Evolutionary conservation across 345 rosid genomes (phyloP), one percentile per base, ranked within the genome.

Genomic region (Hevea brasiliensis): DNA sequence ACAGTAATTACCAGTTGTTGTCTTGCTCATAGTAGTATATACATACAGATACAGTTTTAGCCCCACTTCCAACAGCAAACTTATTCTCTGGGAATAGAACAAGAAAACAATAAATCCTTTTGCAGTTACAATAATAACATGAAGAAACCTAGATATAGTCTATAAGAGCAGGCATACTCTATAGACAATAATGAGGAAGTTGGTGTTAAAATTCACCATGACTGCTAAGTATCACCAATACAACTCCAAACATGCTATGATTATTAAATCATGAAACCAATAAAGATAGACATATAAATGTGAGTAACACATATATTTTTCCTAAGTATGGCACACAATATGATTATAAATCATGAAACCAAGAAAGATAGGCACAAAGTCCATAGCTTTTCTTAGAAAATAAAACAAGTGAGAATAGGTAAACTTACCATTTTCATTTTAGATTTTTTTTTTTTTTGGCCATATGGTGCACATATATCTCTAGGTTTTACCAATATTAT

Each of bases 1-100:
- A 48, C 21, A 65, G 45, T 45, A 12, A 72, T 72, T 86, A 95
- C 99, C 98, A 92, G 87, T 95, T 95, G 86, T 95, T 95, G 64
- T 95, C 99, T 85, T 88, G 94, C 90, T 95, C 97, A 50, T 92
- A 95, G 84, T 95, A 95, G 92, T 98, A 95, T 76, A 92, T 81
- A 81, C 98, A 95, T 72, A 92, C 93, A 74, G 93, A 95, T 72
- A 92, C 93, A 74, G 93, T 95, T 85, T 95, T 95, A 71, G 99
- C 98, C 41, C 99, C 98, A 80, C 98, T 95, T 72, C 99, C 99
- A 74, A 95, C 98, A 76, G 99, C 98, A 82, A 95, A 92, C 81
- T 95, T 91, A 89, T 95, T 95, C 79, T 89, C 99, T 95, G 85
- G 53, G 13, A 72, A 56, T 74, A 60, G 44, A 57, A 65, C 47